These are phyloP conservation scores for Suhomyces bribrorum DNA, from an alignment of 1,139 yeast species.

Conservation along the genomic window DNA sequence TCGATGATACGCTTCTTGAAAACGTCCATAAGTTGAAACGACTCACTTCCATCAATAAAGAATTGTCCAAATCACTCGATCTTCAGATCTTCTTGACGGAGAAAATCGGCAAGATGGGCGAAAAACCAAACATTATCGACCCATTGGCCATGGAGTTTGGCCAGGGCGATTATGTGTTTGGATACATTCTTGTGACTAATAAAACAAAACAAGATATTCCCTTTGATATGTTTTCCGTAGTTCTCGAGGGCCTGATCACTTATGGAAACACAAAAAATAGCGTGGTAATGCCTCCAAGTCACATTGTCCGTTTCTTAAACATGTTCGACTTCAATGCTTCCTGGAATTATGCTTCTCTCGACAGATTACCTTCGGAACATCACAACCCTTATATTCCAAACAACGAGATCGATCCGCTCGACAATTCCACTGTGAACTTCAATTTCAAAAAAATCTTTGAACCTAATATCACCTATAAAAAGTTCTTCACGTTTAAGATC, in stretches of 20 bases:
- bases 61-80: slow-evolving; percentile 28
- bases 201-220: slow-evolving; percentile 30
- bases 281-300: slow-evolving; percentile 19
- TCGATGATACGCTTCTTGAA: slow-evolving; percentile 37
- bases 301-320: slow-evolving; percentile 29
- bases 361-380: slow-evolving; percentile 30
- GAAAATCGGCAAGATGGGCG: slow-evolving; percentile 33
- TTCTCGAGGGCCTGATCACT: slow-evolving; percentile 36
- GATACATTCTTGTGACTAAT: slow-evolving; percentile 40
- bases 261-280: slow-evolving; percentile 24
- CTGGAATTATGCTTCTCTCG: slow-evolving; percentile 42
- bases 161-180: slow-evolving; percentile 44
- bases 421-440: slow-evolving; percentile 31
- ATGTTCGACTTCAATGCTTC: slow-evolving; percentile 48
- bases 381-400: slow-evolving; percentile 28
- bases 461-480: slow-evolving; percentile 40
- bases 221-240: slow-evolving; percentile 45
- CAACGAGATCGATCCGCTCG: slow-evolving; percentile 33
- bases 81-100: slow-evolving; percentile 35
- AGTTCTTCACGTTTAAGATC: slow-evolving; percentile 40
- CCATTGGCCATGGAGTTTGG: slow-evolving; percentile 33
- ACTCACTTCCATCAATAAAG: slow-evolving; percentile 32
- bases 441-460: slow-evolving; percentile 29
- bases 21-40: slow-evolving; percentile 39
- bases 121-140: slow-evolving; percentile 30